phyloP scores from a whole-genome alignment of 2,329 filamentous ascomycete genomes.

The Exophiala phaeomuriformis region DNA sequence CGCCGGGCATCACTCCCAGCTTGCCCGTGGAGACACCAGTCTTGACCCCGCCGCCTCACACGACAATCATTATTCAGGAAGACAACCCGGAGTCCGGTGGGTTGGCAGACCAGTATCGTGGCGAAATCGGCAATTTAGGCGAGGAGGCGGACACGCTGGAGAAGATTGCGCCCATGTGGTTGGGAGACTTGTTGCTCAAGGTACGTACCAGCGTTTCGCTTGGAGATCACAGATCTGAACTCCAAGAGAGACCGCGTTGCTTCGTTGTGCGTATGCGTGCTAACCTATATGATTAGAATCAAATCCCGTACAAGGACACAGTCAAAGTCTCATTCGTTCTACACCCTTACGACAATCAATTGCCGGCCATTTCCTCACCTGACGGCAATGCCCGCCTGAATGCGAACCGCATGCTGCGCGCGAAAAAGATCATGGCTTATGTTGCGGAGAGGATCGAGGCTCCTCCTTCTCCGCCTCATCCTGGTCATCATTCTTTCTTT shows the following conservation, averaged over 20 bases:
- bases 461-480: conserved; percentile 30
- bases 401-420: conserved; percentile 91
- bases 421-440: conserved; percentile 89
- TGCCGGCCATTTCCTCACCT: conserved; percentile 65
- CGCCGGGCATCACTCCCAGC: conserved; percentile 38
- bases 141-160: conserved; percentile 76
- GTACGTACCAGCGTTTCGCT: conserved; percentile 36
- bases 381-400: conserved; percentile 86
- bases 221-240: too few species aligned
- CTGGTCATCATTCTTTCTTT: not conserved
- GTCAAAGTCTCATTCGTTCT: conserved; percentile 94
- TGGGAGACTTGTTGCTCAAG: conserved; percentile 75
- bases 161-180: conserved; percentile 80
- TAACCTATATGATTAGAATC: conserved; percentile 49
- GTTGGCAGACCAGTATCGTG: conserved; percentile 79
- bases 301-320: conserved; percentile 77
- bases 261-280: too few species aligned
- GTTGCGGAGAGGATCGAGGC: conserved; percentile 85
- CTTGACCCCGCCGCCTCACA: conserved; percentile 42
- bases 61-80: conserved; percentile 58
- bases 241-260: too few species aligned
- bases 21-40: conserved; percentile 40
- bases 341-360: conserved; percentile 65
- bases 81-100: conserved; percentile 56
- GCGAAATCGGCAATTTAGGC: conserved; percentile 71